Base-by-base conservation (phyloP, 805 yeast genomes). In the Metschnikowia borealis region DNA sequence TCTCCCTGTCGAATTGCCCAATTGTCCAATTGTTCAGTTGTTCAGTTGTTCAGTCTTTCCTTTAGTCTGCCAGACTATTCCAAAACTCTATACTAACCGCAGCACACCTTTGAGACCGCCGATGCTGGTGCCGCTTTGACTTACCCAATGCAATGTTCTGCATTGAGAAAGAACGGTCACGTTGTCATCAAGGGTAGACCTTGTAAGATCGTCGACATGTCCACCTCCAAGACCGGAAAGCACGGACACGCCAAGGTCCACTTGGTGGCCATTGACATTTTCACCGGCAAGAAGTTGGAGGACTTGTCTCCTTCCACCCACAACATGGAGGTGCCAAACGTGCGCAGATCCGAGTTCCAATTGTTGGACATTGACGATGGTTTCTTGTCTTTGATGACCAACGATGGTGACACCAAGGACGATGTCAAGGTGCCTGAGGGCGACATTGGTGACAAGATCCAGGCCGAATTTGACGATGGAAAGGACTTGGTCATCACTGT, bases 181-280 rank as follows among this genome's bases (percentile, higher is more conserved):
- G 99, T 94, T 74, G 95, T 85, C 67, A 94, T 92, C 82, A 94
- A 94, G 84, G 82, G 89, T 71, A 95, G 99, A 85, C 99, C 99
- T 75, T 94, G 98, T 85, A 94, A 94, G 86, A 94, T 94, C 78
- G 96, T 94, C 69, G 99, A 94, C 77, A 94, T 94, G 99, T 94
- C 99, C 59, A 94, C 99, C 72, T 94, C 99, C 71, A 94, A 94
- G 87, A 94, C 99, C 67, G 99, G 99, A 81, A 94, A 94, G 97
- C 99, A 94, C 87, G 99, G 99, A 82, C 99, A 94, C 94, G 99
- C 99, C 76, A 94, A 94, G 85, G 99, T 94, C 78, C 98, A 94
- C 80, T 84, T 94, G 80, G 98, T 94, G 64, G 98, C 98, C 73
- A 85, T 88, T 68, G 99, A 94, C 77, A 92, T 94, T 77, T 94